Evolutionary conservation across 805 yeast genomes (phyloP), one percentile per base, ranked within the genome.

Genomic region (Isabelozyma gotoi): DNA sequence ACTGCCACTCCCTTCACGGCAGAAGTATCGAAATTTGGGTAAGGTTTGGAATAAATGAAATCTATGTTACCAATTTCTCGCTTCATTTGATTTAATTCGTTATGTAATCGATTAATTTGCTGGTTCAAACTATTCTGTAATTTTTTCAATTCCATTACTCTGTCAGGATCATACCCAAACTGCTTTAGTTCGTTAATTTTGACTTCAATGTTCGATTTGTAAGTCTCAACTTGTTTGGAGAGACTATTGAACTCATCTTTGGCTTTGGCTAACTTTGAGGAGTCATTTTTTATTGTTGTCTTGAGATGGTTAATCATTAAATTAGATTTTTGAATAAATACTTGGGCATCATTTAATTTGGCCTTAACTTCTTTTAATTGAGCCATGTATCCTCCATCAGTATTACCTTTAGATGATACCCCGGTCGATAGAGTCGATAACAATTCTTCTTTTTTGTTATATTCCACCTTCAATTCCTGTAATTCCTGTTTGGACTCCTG

Each of bases 1-100:
- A 96, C 96, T 11, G 92, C 96, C 14, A 90, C 79, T 36, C 99
- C 99, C 56, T 82, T 84, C 3, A 94, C 95, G 0, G 84, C 73
- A 1, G 61, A 50, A 2, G 79, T 63, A 53, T 85, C 67, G 56
- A 91, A 88, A 39, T 78, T 64, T 1, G 84, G 69, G 21, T 71
- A 59, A 0, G 97, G 96, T 35, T 65, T 73, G 7, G 82, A 63
- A 62, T 88, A 91, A 31, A 77, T 72, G 59, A 91, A 91, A 36
- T 88, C 96, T 41, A 89, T 65, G 53, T 83, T 83, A 0, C 92
- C 82, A 17, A 85, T 79, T 45, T 73, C 78, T 41, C 95, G 72
- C 53, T 76, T 79, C 56, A 86, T 56, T 27, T 65, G 65, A 47
- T 84, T 85, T 12, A 79, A 65, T 18, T 82, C 77, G 34, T 67